Percentiles rank a stretch among this genome's conserved stretches.
Conservation (phyloP, 75 land plant genomes). For the Pinus taeda region DNA sequence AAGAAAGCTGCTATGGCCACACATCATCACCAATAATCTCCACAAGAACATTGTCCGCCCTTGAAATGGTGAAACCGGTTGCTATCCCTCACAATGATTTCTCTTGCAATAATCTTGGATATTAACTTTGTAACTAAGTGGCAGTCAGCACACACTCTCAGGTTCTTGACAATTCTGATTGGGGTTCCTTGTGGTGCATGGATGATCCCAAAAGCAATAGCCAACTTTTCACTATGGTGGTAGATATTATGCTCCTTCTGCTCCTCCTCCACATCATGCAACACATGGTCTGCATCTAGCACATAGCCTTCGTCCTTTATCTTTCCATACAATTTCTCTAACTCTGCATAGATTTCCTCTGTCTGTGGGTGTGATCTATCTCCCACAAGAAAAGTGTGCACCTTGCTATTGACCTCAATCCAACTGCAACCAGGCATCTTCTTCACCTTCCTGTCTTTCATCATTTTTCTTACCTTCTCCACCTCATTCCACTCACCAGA, state of each 20-base stretch:
- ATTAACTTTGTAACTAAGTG: conserved; percentile 12
- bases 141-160: conserved; percentile 20
- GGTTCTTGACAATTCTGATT: conserved; percentile 13
- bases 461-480: conserved; percentile 13
- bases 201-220: conserved; percentile 17
- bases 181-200: conserved; percentile 3
- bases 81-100: conserved; percentile 15
- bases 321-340: conserved; percentile 7
- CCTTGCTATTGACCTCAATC: conserved; percentile 14
- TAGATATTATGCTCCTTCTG: conserved; percentile 7
- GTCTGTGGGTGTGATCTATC: conserved; percentile 6
- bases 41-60: conserved; percentile 13
- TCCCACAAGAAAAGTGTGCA: neutral
- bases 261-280: conserved; percentile 8
- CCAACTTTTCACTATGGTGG: conserved; percentile 18
- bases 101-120: conserved; percentile 10
- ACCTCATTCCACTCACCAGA: conserved; percentile 22
- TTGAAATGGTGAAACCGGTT: conserved; percentile 17
- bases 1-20: neutral
- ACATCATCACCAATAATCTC: conserved; percentile 6
- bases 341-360: conserved; percentile 2
- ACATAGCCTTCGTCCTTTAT: conserved; percentile 11
- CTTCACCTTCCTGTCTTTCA: conserved; percentile 24
- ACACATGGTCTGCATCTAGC: conserved; percentile 6
- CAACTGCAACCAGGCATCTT: conserved; percentile 37